A percentile compares a stretch with the other conserved stretches of the same genome.
phyloP scores from a whole-genome alignment of 768 basidiomycete genomes.

The Myochromella boudieri region DNA sequence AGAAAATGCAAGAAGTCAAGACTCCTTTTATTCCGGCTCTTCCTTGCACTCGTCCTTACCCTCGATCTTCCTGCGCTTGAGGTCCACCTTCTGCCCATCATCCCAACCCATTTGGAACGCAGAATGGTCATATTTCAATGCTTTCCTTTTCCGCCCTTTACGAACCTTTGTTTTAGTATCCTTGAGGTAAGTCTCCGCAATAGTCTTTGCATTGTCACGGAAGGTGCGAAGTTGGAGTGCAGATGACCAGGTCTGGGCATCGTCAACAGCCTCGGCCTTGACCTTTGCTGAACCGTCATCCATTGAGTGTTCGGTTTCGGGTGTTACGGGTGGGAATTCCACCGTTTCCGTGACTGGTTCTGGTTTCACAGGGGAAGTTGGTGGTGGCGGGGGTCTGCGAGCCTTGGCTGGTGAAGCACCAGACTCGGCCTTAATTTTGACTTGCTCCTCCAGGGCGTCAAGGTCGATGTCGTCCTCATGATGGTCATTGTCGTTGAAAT shows the following conservation, averaged over 20 bases:
- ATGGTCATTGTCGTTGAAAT: constrained; percentile 1
- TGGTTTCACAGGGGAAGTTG: too few relatives aligned
- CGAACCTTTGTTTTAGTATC: background rate
- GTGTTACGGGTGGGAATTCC: too few relatives aligned
- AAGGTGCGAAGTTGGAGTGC: constrained; percentile 10
- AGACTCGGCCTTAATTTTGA: background rate
- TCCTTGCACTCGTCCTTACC: too few relatives aligned
- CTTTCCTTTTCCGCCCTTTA: background rate
- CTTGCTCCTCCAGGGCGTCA: constrained; percentile 2
- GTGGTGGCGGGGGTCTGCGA: background rate
- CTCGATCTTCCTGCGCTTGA: too few relatives aligned
- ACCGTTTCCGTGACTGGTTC: too few relatives aligned
- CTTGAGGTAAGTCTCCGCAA: constrained; percentile 7
- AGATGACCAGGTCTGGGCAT: constrained; percentile 2
- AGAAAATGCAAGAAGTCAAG: too few relatives aligned
- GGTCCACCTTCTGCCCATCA: too few relatives aligned
- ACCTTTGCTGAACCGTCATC: too few relatives aligned
- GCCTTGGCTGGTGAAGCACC: background rate
- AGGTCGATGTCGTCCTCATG: constrained; percentile 1
- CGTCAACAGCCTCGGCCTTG: background rate
- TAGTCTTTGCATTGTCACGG: constrained; percentile 8
- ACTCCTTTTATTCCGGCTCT: too few relatives aligned
- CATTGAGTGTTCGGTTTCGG: too few relatives aligned
- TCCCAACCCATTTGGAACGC: too few relatives aligned
- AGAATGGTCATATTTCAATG: too few relatives aligned